phyloP scores from a whole-genome alignment of 305 asterid species.

The Caryopteris hybrid region DNA sequence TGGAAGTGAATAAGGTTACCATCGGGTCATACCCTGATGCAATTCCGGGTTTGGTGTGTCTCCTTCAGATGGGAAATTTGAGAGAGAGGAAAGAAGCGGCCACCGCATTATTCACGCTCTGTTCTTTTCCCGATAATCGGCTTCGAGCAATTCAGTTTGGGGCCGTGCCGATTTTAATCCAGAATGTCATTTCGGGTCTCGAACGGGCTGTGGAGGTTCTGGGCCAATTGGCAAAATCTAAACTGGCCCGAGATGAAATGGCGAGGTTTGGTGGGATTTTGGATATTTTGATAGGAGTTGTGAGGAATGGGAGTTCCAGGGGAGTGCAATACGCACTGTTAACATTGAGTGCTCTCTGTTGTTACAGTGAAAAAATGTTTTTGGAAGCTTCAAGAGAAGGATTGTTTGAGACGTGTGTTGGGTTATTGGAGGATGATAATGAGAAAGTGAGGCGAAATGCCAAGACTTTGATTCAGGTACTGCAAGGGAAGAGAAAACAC shows the following conservation, averaged over 20 bases:
- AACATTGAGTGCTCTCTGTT: conserved; percentile 62
- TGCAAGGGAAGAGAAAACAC: conserved; percentile 50
- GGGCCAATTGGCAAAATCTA: conserved; percentile 72
- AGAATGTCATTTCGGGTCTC: conserved; percentile 54
- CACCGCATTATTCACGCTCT: conserved; percentile 68
- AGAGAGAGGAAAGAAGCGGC: conserved; percentile 93
- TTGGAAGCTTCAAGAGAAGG: conserved; percentile 52
- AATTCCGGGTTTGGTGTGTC: conserved; percentile 56
- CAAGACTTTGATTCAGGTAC: conserved; percentile 61
- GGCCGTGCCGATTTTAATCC: conserved; percentile 55
- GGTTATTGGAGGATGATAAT: conserved; percentile 75
- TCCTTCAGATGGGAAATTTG: conserved; percentile 49
- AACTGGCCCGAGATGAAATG: conserved; percentile 72
- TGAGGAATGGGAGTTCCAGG: conserved; percentile 80
- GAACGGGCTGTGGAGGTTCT: conserved; percentile 87
- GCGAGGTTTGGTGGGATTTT: conserved; percentile 39
- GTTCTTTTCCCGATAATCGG: conserved; percentile 70
- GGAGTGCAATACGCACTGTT: conserved; percentile 70
- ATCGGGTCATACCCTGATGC: conserved; percentile 77
- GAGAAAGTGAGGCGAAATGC: conserved; percentile 82
- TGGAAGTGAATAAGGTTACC: conserved; percentile 85
- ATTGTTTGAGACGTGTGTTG: conserved; percentile 56
- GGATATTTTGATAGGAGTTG: conserved; percentile 43
- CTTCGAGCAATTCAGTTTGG: conserved; percentile 47
- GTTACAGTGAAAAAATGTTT: conserved; percentile 44